Conservation (phyloP, 2,329 filamentous ascomycete species). For the Phialemoniopsis sp. region DNA sequence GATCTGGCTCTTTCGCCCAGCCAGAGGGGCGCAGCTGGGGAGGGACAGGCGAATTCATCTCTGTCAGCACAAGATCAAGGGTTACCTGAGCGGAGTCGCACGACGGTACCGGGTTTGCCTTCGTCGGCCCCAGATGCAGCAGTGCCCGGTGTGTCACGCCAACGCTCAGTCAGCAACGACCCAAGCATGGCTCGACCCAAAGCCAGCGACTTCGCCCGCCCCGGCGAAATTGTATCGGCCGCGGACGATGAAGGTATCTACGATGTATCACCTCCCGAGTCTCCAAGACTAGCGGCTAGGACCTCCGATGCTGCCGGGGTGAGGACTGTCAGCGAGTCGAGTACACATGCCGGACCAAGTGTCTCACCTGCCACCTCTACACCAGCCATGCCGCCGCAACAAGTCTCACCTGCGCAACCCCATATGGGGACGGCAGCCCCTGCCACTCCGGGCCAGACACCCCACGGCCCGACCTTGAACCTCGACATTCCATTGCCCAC, state of each 20-base stretch:
- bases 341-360: conserved; percentile 1
- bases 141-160: no score
- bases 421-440: no score
- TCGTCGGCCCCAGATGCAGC: no score
- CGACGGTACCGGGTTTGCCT: no score
- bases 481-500: neutral
- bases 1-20: neutral
- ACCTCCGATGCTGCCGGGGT: conserved; percentile 7
- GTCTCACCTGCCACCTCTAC: conserved; percentile 7
- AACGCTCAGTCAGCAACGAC: no score
- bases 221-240: conserved; percentile 2
- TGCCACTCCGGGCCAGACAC: neutral
- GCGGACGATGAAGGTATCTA: conserved; percentile 32
- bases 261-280: conserved; percentile 40
- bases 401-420: no score
- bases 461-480: neutral
- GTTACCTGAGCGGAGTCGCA: no score
- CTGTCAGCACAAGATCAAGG: no score
- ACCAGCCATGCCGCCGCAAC: conserved; percentile 7
- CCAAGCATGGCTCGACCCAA: no score
- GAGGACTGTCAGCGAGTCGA: conserved; percentile 7
- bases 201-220: neutral
- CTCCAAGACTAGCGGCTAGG: conserved; percentile 22
- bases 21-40: conserved; percentile 1
- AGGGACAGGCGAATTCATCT: no score